These are phyloP conservation scores for Ustilago esculenta DNA, from an alignment of 1,284 basidiomycete genomes.

Conservation along the genomic window DNA sequence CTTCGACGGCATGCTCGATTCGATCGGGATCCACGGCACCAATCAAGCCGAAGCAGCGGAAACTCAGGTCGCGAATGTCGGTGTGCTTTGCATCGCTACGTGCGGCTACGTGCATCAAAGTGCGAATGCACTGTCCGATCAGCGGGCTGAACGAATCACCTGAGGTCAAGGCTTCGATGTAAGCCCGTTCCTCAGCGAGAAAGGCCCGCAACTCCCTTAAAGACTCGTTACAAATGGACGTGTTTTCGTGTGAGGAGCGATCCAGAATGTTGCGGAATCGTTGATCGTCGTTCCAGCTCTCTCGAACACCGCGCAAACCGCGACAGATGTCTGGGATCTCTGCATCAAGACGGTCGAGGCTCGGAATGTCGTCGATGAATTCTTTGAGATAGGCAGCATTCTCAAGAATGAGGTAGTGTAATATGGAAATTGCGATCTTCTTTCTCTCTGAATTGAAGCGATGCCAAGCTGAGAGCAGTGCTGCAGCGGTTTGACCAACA, in stretches of 20 bases:
- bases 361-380: constrained; percentile 73
- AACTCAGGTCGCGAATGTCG: constrained; percentile 73
- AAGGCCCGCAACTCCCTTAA: constrained; percentile 77
- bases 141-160: constrained; percentile 80
- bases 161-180: constrained; percentile 49
- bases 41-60: constrained; percentile 90
- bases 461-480: constrained; percentile 82
- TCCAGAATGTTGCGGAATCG: constrained; percentile 77
- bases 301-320: constrained; percentile 51
- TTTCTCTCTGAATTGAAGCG: constrained; percentile 73
- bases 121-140: constrained; percentile 77
- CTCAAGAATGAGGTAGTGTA: constrained; percentile 79
- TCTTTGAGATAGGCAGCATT: constrained; percentile 70
- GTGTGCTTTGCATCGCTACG: constrained; percentile 74
- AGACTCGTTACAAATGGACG: constrained; percentile 80
- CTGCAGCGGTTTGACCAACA: constrained; percentile 87
- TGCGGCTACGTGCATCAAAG: constrained; percentile 77
- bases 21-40: constrained; percentile 97
- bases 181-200: constrained; percentile 45
- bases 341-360: constrained; percentile 69
- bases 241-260: constrained; percentile 81
- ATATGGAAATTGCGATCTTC: constrained; percentile 73
- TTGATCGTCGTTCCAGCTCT: constrained; percentile 70
- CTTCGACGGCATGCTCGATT: constrained; percentile 76
- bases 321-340: constrained; percentile 63